Evolutionary conservation across 805 yeast genomes (phyloP), one percentile per base, ranked within the genome.

Genomic region (Yamadazyma scolyti): DNA sequence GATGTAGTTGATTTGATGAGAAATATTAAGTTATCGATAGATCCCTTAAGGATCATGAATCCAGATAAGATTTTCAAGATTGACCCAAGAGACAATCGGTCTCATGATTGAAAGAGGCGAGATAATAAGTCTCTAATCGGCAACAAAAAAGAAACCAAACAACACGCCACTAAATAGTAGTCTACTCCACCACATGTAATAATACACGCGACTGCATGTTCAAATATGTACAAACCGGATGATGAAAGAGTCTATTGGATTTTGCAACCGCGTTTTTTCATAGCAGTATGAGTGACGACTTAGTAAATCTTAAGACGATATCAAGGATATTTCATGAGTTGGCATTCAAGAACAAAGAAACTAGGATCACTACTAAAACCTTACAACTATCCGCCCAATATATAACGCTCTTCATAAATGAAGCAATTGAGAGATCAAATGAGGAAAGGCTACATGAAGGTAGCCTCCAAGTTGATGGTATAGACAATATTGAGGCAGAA

Each of bases 31-130:
- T 42, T 80, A 33, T 75, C 84, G 0, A 51, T 84, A 36, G 94
- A 84, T 44, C 89, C 89, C 2, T 68, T 71, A 31, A 65, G 83
- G 35, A 68, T 84, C 23, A 48, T 84, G 54, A 84, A 84, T 47
- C 89, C 89, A 0, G 93, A 83, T 42, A 85, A 84, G 51, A 71
- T 84, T 16, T 80, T 83, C 57, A 69, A 66, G 42, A 73, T 78
- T n/a, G 87, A 80, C 47, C 82, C 83, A 9, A 14, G 16, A n/a
- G 69, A 56, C 24, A n/a, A 15, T 5, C 29, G 37, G 18, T 11
- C 27, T 14, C 42, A 37, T 26, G 34, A 28, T 7, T 7, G 25
- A 12, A 9, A 7, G 20, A 19, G 9, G 20, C 20, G 20, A 19
- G 9, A 7, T 19, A 19, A 9, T 19, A 9, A 7, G n/a, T n/a